phyloP scores from a whole-genome alignment of 2,329 filamentous ascomycete species.

The Aspergillus fructus region DNA sequence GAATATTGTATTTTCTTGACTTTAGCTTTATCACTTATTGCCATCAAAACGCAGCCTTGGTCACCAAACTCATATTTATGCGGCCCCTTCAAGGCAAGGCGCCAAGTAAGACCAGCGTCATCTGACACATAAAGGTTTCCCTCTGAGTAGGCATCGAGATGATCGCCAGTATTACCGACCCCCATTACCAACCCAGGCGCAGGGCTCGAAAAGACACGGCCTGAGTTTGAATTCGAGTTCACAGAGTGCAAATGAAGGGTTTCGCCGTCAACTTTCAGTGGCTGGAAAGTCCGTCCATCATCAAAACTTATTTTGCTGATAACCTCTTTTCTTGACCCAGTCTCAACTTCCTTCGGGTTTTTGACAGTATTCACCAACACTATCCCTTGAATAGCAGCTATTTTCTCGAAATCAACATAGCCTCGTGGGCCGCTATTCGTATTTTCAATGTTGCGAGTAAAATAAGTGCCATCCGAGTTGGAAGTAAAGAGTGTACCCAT shows the following conservation, averaged over 20 bases:
- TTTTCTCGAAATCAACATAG: slow-evolving; percentile 92
- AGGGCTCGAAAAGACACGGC: slow-evolving; percentile 87
- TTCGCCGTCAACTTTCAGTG: slow-evolving; percentile 66
- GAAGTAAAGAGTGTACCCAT: slow-evolving; percentile 93
- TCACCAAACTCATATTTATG: slow-evolving; percentile 98
- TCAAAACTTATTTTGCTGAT: slow-evolving; percentile 89
- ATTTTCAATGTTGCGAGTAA: slow-evolving; percentile 85
- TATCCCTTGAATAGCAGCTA: slow-evolving; percentile 86
- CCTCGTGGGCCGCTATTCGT: slow-evolving; percentile 79
- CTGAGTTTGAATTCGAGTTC: slow-evolving; percentile 77
- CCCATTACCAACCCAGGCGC: slow-evolving; percentile 94
- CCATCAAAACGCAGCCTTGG: slow-evolving; percentile 83
- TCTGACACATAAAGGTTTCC: slow-evolving; percentile 86
- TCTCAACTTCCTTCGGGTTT: slow-evolving; percentile 74
- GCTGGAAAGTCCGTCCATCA: slow-evolving; percentile 82
- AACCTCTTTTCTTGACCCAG: slow-evolving; percentile 59
- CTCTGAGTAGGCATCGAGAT: slow-evolving; percentile 68
- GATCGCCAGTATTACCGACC: slow-evolving; percentile 81
- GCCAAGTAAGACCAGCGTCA: slow-evolving; percentile 86
- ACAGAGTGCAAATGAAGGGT: slow-evolving; percentile 87
- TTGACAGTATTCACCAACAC: slow-evolving; percentile 86
- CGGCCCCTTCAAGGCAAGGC: slow-evolving; percentile 67
- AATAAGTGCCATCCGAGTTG: slow-evolving; percentile 96
- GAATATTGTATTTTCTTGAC: slow-evolving; percentile 72
- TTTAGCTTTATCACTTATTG: slow-evolving; percentile 66